These are phyloP conservation scores for Aspergillus affinis DNA, from an alignment of 495 filamentous ascomycete species.

Conservation along the genomic window DNA sequence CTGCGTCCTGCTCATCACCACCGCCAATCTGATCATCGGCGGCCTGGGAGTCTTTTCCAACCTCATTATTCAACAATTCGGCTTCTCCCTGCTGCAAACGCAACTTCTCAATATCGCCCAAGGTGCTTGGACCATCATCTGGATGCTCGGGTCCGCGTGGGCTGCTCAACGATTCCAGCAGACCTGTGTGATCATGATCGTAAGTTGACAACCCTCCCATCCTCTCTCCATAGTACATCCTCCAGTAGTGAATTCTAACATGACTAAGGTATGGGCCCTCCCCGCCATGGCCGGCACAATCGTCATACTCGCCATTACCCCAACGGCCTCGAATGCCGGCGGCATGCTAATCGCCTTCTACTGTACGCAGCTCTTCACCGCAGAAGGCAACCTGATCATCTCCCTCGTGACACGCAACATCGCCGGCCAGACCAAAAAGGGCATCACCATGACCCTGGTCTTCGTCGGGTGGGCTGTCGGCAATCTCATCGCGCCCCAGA, in stretches of 20 bases:
- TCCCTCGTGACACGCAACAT: conserved; percentile 56
- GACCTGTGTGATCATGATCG: conserved; percentile 23
- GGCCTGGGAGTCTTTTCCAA: conserved; percentile 34
- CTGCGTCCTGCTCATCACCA: conserved; percentile 18
- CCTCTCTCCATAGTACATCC: no score
- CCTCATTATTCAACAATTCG: conserved; percentile 35
- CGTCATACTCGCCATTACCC: conserved; percentile 20
- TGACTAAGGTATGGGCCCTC: conserved; percentile 10
- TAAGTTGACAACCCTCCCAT: background rate
- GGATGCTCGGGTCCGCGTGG: conserved; percentile 24
- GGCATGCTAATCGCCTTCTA: conserved; percentile 28
- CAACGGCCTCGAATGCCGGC: conserved; percentile 15
- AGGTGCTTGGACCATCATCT: conserved; percentile 19
- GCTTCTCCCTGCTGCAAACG: conserved; percentile 30
- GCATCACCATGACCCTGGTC: conserved; percentile 29
- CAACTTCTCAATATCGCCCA: conserved; percentile 30
- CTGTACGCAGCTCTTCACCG: conserved; percentile 26
- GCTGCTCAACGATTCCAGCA: conserved; percentile 15
- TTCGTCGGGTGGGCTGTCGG: conserved; percentile 32
- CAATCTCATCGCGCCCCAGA: conserved; percentile 38
- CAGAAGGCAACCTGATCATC: conserved; percentile 30
- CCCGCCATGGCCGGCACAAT: conserved; percentile 22
- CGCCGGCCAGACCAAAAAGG: conserved; percentile 63
- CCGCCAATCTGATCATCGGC: conserved; percentile 23
- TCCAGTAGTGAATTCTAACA: no score